Evolutionary conservation across 192 early-diverging fungal species (phyloP).

Genomic region (Pilaira anomala): DNA sequence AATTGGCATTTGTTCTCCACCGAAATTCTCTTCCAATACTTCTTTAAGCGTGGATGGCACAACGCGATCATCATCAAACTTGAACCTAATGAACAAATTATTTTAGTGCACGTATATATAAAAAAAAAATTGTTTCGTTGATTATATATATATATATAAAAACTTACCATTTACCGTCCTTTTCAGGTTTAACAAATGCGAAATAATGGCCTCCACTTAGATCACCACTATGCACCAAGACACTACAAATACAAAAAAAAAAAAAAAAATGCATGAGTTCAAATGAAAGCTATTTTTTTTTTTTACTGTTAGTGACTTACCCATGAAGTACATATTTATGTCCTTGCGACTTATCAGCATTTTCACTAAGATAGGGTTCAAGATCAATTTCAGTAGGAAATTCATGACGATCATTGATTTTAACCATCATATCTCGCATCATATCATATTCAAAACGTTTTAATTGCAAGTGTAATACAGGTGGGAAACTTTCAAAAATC

Average conservation of each 20-base stretch:
- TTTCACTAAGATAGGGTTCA: slow-evolving; percentile 68
- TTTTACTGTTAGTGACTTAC: slow-evolving; percentile 30
- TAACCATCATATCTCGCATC: slow-evolving; percentile 83
- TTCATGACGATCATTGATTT: slow-evolving; percentile 97
- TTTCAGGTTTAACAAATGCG: slow-evolving; percentile 80
- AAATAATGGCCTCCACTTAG: slow-evolving; percentile 93
- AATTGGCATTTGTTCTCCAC: slow-evolving; percentile 62
- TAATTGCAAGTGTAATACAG: slow-evolving; percentile 92
- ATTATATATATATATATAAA: slow-evolving; percentile 5
- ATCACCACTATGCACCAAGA: slow-evolving; percentile 94
- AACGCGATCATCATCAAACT: slow-evolving; percentile 96
- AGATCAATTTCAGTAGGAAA: slow-evolving; percentile 87
- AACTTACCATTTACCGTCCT: slow-evolving; percentile 81
- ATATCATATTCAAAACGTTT: slow-evolving; percentile 99
- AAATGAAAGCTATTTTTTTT: neutral
- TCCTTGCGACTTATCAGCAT: slow-evolving; percentile 58
- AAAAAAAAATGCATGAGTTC: too few species aligned
- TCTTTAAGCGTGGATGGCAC: slow-evolving; percentile 74
- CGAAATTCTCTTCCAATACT: slow-evolving; percentile 93
- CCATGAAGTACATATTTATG: slow-evolving; percentile 86
- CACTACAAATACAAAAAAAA: too few species aligned
- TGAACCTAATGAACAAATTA: too few species aligned
- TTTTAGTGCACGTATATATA: neutral
- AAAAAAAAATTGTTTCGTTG: neutral
- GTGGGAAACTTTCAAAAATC: slow-evolving; percentile 89